Conservation (phyloP, 129 eudicot species). For the Helianthus tuberosus region DNA sequence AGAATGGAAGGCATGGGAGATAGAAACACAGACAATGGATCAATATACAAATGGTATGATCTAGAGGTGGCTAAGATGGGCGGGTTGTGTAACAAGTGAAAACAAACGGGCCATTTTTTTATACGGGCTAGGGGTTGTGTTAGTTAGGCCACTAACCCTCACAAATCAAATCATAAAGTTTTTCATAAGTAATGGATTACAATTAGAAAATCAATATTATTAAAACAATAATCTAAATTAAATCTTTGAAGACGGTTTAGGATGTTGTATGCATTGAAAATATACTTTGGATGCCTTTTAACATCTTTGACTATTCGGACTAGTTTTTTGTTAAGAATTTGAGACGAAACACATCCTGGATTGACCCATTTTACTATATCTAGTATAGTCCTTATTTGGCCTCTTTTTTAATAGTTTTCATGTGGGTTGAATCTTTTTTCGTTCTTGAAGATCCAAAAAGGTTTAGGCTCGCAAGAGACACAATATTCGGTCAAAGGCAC, state of each 20-base stretch:
- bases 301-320: background rate
- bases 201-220: too few relatives aligned
- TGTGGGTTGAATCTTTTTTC: slow-evolving; percentile 4
- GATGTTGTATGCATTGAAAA: background rate
- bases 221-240: background rate
- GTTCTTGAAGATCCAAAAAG: slow-evolving; percentile 64
- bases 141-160: background rate
- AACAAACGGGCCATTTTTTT: background rate
- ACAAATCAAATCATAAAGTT: background rate
- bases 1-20: slow-evolving; percentile 73
- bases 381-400: background rate
- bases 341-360: too few relatives aligned
- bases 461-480: slow-evolving; percentile 66
- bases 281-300: background rate
- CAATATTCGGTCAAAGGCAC: slow-evolving; percentile 78
- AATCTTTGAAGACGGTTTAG: background rate
- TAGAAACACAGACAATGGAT: slow-evolving; percentile 63
- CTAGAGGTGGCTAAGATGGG: background rate
- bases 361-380: background rate
- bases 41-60: slow-evolving; percentile 54
- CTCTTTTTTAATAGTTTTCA: background rate
- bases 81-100: background rate
- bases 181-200: background rate
- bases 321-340: background rate
- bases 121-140: background rate